phyloP scores from a whole-genome alignment of 129 eudicot genomes.

The Lonicera japonica region DNA sequence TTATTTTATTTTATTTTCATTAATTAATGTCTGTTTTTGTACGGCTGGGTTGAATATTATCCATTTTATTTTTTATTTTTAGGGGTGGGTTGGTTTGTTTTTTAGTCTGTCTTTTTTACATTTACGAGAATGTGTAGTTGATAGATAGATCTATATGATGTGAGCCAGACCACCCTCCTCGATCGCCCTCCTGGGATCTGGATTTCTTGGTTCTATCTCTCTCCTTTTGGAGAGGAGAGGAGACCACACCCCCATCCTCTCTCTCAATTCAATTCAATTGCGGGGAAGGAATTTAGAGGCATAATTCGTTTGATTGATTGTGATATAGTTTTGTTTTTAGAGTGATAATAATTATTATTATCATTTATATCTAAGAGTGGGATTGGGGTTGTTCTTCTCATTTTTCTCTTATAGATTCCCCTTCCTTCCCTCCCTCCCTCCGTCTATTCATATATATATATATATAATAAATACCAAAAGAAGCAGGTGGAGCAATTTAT shows the following conservation, averaged over 20 bases:
- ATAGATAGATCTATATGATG: not conserved
- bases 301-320: too few relatives aligned
- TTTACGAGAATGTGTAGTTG: slow-evolving; percentile 1
- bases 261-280: not conserved
- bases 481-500: not conserved
- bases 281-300: too few relatives aligned
- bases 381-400: not conserved
- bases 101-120: not conserved
- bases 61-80: not conserved
- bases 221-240: slow-evolving; percentile 2
- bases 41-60: not conserved
- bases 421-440: not conserved
- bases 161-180: not conserved
- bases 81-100: too few relatives aligned
- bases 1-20: not conserved
- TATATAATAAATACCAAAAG: not conserved
- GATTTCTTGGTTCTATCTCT: too few relatives aligned
- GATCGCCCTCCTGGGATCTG: not conserved
- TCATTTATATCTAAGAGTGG: too few relatives aligned
- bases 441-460: not conserved
- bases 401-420: not conserved
- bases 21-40: not conserved
- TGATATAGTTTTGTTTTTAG: too few relatives aligned
- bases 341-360: too few relatives aligned
- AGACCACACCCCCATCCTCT: not conserved